Conservation (phyloP, 1,284 basidiomycete species). For the Ceratobasidium sp. region DNA sequence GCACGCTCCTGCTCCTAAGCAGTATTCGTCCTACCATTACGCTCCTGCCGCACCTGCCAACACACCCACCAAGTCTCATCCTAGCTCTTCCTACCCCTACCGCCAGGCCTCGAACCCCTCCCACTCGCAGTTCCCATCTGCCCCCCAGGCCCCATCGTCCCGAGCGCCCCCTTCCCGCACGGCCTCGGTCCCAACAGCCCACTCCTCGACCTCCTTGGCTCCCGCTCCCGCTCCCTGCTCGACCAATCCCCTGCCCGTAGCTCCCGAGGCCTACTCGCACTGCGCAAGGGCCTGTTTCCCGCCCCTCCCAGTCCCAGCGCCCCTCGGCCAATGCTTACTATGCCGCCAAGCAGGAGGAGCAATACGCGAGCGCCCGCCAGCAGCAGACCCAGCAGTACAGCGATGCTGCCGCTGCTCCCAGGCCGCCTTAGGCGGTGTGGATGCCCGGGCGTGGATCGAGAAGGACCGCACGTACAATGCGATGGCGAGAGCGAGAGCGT, state of each 20-base stretch:
- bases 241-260: slow-evolving; percentile 27
- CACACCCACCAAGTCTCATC: slow-evolving; percentile 31
- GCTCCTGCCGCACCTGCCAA: slow-evolving; percentile 29
- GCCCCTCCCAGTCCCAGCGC: slow-evolving; percentile 16
- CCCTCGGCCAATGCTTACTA: neutral
- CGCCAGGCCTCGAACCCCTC: slow-evolving; percentile 18
- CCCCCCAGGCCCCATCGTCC: slow-evolving; percentile 28
- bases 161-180: slow-evolving; percentile 15
- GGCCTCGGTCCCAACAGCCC: slow-evolving; percentile 24
- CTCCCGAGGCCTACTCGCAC: slow-evolving; percentile 21
- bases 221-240: slow-evolving; percentile 16
- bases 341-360: slow-evolving; percentile 31
- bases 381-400: slow-evolving; percentile 4
- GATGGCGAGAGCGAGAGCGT: neutral
- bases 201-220: slow-evolving; percentile 3
- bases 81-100: slow-evolving; percentile 11
- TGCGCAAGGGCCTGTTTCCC: slow-evolving; percentile 29
- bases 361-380: slow-evolving; percentile 7
- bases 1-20: slow-evolving; percentile 12
- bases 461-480: slow-evolving; percentile 26
- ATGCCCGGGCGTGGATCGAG: slow-evolving; percentile 33
- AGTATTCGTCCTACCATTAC: slow-evolving; percentile 19
- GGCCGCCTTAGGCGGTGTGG: slow-evolving; percentile 27
- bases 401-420: slow-evolving; percentile 16
- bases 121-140: slow-evolving; percentile 26